Base-by-base conservation (phyloP, 371 early-diverging fungal species). In the Saksenaea vasiformis region DNA sequence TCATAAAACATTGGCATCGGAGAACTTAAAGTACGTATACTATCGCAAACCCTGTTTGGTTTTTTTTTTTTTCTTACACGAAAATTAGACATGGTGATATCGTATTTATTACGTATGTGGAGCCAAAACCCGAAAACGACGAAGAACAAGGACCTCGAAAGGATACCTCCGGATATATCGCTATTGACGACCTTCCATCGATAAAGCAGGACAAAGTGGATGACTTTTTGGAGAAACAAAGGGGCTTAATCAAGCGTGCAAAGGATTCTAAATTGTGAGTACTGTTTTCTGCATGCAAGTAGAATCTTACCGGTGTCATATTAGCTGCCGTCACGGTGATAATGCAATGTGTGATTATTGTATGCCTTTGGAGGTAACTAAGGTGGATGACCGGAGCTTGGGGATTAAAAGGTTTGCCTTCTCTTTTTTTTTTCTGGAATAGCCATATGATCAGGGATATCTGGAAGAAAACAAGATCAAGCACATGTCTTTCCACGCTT, bases 311-410 rank as follows among this genome's bases (percentile, higher is more conserved):
- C 56, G 60, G 54, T 51, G 53, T 37, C 17, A 58, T 36, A 10
- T 27, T 61, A 92, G 93, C 76, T 98, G 99, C 80, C 91, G 92
- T 56, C 99, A 98, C 72, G 90, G 93, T 9, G 72, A 76, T 14
- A 88, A 91, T 44, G 96, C 95, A 39, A 98, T 98, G 98, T 99
- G 99, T 76, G 96, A 96, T 69, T 97, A 99, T 74, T 99, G 99
- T 73, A 88, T 93, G 90, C 98, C 99, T 4, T 77, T 96, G 24
- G 97, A 94, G 73, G 88, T 86, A 80, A 62, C 58, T 28, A 34
- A 11, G 13, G 24, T 17, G 13, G 28, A 53, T 28, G 31, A n/a
- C n/a, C n/a, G 56, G 14, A 56, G 19, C 24, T 17, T 22, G 26
- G 19, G 13, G 47, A 26, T 11, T 9, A 14, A n/a, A 61, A 13